phyloP scores from a whole-genome alignment of 192 early-diverging fungal species.

The Entomortierella chlamydospora region DNA sequence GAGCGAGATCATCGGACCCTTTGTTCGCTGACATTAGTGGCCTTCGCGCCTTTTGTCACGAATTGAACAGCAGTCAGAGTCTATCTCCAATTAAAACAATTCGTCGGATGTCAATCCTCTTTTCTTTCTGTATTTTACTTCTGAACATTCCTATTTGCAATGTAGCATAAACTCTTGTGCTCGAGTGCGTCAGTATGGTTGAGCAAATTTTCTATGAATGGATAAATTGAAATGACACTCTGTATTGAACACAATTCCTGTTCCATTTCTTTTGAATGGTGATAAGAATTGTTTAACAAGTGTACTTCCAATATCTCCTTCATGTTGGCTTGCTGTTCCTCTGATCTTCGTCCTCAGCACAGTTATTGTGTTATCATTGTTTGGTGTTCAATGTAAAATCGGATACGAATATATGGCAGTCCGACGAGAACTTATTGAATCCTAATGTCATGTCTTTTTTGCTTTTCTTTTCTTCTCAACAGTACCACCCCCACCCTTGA shows the following conservation, averaged over 20 bases:
- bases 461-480: conserved; percentile 19
- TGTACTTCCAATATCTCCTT: neutral
- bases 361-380: neutral
- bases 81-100: conserved; percentile 61
- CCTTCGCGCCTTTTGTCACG: neutral
- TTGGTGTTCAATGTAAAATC: conserved; percentile 4
- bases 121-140: conserved; percentile 13
- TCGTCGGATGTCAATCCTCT: conserved; percentile 58
- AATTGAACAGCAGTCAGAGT: conserved; percentile 22
- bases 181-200: neutral
- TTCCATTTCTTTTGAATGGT: too few species aligned
- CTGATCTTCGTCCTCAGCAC: neutral
- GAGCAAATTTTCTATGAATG: neutral
- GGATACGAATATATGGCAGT: conserved; percentile 30
- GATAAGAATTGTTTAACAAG: too few species aligned
- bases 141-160: neutral
- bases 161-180: neutral
- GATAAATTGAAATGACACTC: neutral
- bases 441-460: conserved; percentile 32
- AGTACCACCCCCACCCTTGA: conserved; percentile 71
- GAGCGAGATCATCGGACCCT: neutral
- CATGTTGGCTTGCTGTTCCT: neutral
- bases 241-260: neutral
- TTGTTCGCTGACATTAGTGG: conserved; percentile 8
- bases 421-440: conserved; percentile 33